These are phyloP conservation scores for Drechslerella stenobrocha DNA, from an alignment of 2,329 filamentous ascomycete species.

Conservation along the genomic window DNA sequence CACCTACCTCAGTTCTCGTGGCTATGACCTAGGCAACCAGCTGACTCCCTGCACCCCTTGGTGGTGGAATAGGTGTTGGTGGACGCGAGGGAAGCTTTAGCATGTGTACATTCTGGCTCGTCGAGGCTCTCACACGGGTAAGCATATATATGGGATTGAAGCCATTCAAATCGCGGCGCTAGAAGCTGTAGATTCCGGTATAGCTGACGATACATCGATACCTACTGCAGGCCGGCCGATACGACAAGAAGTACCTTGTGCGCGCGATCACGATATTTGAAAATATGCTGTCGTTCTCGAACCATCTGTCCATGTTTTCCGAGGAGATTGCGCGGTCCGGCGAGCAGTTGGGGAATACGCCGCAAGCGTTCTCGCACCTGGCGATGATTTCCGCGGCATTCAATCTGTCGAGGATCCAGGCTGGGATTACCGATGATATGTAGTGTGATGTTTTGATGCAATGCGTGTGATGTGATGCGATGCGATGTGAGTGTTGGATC, in stretches of 20 bases:
- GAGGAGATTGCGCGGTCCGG: slow-evolving; percentile 75
- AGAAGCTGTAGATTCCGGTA: too few species aligned
- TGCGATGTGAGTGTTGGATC: too few species aligned
- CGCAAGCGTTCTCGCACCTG: slow-evolving; percentile 76
- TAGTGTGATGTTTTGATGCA: too few species aligned
- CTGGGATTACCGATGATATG: slow-evolving; percentile 19
- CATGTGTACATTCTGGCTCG: slow-evolving; percentile 83
- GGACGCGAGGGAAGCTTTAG: slow-evolving; percentile 75
- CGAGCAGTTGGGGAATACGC: slow-evolving; percentile 77
- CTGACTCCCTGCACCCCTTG: slow-evolving; percentile 39
- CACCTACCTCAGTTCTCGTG: slow-evolving; percentile 1
- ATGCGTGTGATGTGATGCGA: too few species aligned
- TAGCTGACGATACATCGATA: slow-evolving; percentile 17
- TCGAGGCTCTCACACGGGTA: slow-evolving; percentile 74
- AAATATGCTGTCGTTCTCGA: slow-evolving; percentile 75
- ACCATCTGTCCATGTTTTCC: slow-evolving; percentile 76
- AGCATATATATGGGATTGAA: slow-evolving; percentile 53
- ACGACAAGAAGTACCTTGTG: slow-evolving; percentile 67
- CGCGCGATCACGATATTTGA: slow-evolving; percentile 72
- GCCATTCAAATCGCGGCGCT: too few species aligned
- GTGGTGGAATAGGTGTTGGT: slow-evolving; percentile 64
- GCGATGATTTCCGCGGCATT: slow-evolving; percentile 76
- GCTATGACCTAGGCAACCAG: slow-evolving; percentile 45
- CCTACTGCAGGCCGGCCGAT: slow-evolving; percentile 53
- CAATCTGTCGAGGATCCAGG: slow-evolving; percentile 65